Base-by-base conservation (phyloP, 1,284 basidiomycete genomes). In the Cryptococcus maquisensis region DNA sequence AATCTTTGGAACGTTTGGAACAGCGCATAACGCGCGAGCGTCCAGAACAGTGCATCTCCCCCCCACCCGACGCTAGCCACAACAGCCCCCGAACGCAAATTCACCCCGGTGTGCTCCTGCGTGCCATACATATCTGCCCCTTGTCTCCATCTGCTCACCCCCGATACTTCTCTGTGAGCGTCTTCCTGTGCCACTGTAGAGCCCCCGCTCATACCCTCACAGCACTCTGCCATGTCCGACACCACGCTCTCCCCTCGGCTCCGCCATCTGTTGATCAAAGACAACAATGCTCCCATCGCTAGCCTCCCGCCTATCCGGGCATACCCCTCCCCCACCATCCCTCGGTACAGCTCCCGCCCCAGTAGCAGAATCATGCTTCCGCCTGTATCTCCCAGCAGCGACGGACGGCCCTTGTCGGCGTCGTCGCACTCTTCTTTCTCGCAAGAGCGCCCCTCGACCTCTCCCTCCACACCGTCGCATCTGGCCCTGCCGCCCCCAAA, bases 191-290 rank as follows among this genome's bases (percentile, higher is more conserved):
- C n/a, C n/a, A n/a, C n/a, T n/a, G 9, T n/a, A n/a, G n/a, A 40
- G n/a, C 13, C 39, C 39, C 16, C 39, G n/a, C 39, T n/a, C 39
- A 21, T 40, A 15, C 7, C 39, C 12, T 15, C 15, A 28, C n/a
- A 15, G 21, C 6, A 32, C 46, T 21, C 40, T 18, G 38, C 32
- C 12, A 57, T 61, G 59, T 28, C 45, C 36, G 60, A 57, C 44
- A 63, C 55, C n/a, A 28, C 54, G 6, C 51, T 63, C 4, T 63
- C 61, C 15, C 58, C 56, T 8, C 52, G 56, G 8, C 55, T 59
- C 26, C 57, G 59, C 13, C 61, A 67, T 43, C 59, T 65, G 10
- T 41, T 64, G 23, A 65, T 67, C 37, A 54, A 61, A 18, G 65
- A 65, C 28, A 60, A 64, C 37, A 42, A 49, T 4, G 37, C n/a